Evolutionary conservation across 495 filamentous ascomycete species (phyloP), one percentile per base, ranked within the genome.

Genomic region (Chaetomium fimeti): DNA sequence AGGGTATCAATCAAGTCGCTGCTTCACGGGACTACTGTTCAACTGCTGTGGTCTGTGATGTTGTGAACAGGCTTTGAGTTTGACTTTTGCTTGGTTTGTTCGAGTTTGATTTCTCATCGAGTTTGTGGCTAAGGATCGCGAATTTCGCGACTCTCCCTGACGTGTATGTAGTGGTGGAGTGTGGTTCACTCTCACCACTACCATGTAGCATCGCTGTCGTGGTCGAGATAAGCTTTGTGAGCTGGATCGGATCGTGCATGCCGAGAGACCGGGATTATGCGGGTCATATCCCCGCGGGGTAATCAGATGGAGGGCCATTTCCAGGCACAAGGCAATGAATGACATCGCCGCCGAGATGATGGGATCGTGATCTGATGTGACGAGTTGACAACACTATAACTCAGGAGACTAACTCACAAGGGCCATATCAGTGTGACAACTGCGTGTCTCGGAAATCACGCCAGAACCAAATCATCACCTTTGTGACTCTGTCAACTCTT

Each of bases 241-340:
- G 5, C n/a, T n/a, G 48, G 57, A 60, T 56, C 54, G 36, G 54
- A 57, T 54, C 11, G 51, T 18, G 51, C 13, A 54, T 60, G 58
- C 57, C 57, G 57, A 40, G 45, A 51, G n/a, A 25, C 45, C 58
- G 29, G 58, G 45, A 27, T 49, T 8, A 51, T 38, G 58, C 43
- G 45, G 45, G 58, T 38, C 45, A 25, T 15, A n/a, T 0, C 45
- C 47, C 45, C 27, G 58, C 58, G 58, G 58, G 45, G 58, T 60
- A 51, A 38, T 29, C 16, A 57, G 29, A 55, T 38, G n/a, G 20
- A 22, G 20, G 20, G 6, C 25, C 47, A 20, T 11, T 3, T 18
- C 6, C 25, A 29, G 51, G n/a, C n/a, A n/a, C n/a, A n/a, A n/a
- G 25, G 51, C 52, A 42, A 42, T 20, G 12, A 42, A 42, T 20